Percentiles rank a stretch among this genome's conserved stretches.
Conservation (phyloP, 176 grass and related monocot genomes). For the Cymbopogon citratus region DNA sequence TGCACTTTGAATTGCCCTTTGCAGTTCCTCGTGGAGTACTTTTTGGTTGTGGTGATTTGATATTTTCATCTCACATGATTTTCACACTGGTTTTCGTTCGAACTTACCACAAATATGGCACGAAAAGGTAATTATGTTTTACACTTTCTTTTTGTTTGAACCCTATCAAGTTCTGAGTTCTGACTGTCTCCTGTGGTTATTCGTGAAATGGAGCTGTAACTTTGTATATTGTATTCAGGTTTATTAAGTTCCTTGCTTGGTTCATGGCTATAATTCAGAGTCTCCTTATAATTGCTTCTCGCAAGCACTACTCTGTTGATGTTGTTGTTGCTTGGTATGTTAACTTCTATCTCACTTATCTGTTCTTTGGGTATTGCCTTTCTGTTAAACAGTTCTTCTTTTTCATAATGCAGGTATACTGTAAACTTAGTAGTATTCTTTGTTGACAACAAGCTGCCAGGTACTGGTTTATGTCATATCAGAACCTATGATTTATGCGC, state of each 20-base stretch:
- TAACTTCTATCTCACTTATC: neutral
- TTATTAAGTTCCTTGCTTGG: conserved; percentile 83
- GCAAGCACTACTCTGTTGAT: conserved; percentile 94
- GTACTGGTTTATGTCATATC: conserved; percentile 32
- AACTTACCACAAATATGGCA: conserved; percentile 94
- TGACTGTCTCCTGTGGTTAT: neutral
- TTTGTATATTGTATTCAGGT: conserved; percentile 23
- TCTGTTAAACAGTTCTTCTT: neutral
- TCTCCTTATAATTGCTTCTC: conserved; percentile 85
- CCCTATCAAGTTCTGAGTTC: neutral
- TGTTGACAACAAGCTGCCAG: conserved; percentile 81
- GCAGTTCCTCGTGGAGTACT: conserved; percentile 86
- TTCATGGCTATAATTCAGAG: conserved; percentile 72
- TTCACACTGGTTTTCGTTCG: conserved; percentile 86
- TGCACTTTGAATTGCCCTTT: neutral
- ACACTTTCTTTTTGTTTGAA: neutral
- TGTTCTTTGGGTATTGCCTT: neutral
- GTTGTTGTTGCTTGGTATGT: conserved; percentile 89
- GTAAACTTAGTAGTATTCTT: conserved; percentile 96
- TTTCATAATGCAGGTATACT: conserved; percentile 56
- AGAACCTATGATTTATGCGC: neutral
- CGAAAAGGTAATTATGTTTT: conserved; percentile 45
- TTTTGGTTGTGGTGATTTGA: conserved; percentile 91
- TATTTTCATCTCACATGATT: conserved; percentile 99
- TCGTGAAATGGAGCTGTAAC: neutral